phyloP scores from a whole-genome alignment of 306 rosid genomes.

The Prosopis cineraria region DNA sequence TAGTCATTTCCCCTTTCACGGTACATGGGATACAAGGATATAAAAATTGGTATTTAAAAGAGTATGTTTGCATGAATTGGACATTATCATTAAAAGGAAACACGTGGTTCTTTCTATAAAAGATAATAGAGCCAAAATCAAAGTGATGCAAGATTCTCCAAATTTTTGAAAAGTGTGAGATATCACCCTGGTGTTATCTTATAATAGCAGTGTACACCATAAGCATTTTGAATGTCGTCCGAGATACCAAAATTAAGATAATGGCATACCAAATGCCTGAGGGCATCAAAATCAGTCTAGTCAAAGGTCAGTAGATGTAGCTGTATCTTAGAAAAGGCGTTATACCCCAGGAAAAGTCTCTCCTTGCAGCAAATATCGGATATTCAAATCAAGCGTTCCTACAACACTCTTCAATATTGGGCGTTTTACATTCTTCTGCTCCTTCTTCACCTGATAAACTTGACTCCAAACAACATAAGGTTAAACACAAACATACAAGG shows the following conservation, averaged over 20 bases:
- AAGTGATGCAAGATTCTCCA: neutral
- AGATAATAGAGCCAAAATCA: neutral
- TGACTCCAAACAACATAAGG: constrained; percentile 38
- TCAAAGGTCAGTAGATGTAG: constrained; percentile 10
- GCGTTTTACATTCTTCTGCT: constrained; percentile 50
- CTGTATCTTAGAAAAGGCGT: constrained; percentile 10
- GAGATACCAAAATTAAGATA: neutral
- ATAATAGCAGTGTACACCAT: neutral
- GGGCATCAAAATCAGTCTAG: constrained; percentile 6
- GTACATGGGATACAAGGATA: neutral
- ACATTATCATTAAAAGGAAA: neutral
- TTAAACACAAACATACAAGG: neutral
- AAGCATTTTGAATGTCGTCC: neutral
- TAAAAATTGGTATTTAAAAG: neutral
- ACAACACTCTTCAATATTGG: constrained; percentile 58
- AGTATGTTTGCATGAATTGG: neutral
- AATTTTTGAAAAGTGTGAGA: neutral
- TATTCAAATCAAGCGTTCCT: constrained; percentile 79
- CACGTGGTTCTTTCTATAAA: neutral
- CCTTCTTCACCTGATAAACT: constrained; percentile 65
- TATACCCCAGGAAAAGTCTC: constrained; percentile 81
- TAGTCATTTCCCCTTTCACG: neutral
- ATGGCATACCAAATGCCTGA: neutral
- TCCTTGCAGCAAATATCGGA: constrained; percentile 57
- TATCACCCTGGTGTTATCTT: neutral